A percentile compares a stretch with the other conserved stretches of the same genome.
phyloP scores from a whole-genome alignment of 2,329 filamentous ascomycete genomes.

The Aspergillus fijiensis region DNA sequence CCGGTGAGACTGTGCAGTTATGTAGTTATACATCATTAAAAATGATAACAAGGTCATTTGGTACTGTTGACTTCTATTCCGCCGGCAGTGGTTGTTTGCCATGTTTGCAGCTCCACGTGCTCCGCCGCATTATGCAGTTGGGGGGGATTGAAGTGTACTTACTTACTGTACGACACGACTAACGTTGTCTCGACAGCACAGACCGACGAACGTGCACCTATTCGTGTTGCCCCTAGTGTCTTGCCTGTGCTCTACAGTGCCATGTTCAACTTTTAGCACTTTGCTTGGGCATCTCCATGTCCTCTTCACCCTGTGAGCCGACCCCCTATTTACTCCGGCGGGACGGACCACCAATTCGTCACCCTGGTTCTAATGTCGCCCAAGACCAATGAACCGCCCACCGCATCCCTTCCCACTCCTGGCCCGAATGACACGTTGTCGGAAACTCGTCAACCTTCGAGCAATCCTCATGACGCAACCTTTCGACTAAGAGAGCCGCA shows the following conservation, averaged over 20 bases:
- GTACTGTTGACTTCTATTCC: background rate
- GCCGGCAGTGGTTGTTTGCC: conserved; percentile 18
- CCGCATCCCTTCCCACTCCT: conserved; percentile 16
- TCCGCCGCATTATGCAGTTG: conserved; percentile 13
- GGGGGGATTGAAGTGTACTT: background rate
- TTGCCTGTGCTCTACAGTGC: background rate
- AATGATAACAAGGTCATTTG: background rate
- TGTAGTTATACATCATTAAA: too few species aligned
- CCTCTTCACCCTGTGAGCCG: conserved; percentile 16
- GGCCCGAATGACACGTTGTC: conserved; percentile 14
- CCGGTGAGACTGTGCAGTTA: background rate
- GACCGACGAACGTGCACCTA: conserved; percentile 3
- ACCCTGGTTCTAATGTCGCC: conserved; percentile 24
- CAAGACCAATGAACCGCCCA: conserved; percentile 18
- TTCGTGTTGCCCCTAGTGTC: background rate
- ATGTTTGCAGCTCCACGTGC: conserved; percentile 22
- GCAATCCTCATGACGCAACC: conserved; percentile 20
- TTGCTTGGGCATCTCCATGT: conserved; percentile 21
- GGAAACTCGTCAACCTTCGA: background rate
- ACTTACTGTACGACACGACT: background rate
- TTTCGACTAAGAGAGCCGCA: conserved; percentile 19
- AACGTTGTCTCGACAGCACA: conserved; percentile 1
- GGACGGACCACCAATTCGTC: conserved; percentile 22
- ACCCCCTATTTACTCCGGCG: conserved; percentile 22
- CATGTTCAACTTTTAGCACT: conserved; percentile 7